phyloP scores from a whole-genome alignment of 2,329 filamentous ascomycete species.

The Trichoderma endophyticum region DNA sequence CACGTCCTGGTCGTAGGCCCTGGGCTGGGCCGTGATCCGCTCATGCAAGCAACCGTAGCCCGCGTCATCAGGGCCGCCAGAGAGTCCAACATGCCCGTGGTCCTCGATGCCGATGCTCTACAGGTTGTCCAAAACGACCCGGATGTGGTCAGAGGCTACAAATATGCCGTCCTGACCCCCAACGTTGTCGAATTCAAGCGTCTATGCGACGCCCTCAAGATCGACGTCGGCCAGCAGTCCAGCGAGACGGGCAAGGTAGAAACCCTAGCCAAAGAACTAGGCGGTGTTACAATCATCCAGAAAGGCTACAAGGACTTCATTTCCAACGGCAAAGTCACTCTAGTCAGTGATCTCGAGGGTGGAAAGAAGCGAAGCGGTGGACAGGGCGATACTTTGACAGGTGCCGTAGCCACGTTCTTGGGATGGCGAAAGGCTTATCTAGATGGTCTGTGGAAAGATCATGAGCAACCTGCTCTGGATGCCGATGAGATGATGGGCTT shows the following conservation, averaged over 20 bases:
- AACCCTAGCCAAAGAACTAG: constrained; percentile 69
- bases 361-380: constrained; percentile 89
- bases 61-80: constrained; percentile 76
- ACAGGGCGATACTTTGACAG: constrained; percentile 93
- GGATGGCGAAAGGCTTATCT: constrained; percentile 87
- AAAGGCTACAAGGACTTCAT: constrained; percentile 84
- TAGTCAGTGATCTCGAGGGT: constrained; percentile 73
- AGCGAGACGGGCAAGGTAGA: constrained; percentile 52
- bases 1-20: constrained; percentile 93
- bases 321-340: constrained; percentile 72
- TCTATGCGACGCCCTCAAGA: constrained; percentile 69
- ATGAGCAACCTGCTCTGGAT: constrained; percentile 42
- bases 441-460: constrained; percentile 70
- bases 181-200: constrained; percentile 92
- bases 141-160: constrained; percentile 74
- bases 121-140: constrained; percentile 73
- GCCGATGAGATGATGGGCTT: constrained; percentile 65
- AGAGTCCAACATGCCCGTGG: constrained; percentile 69
- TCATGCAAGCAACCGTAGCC: constrained; percentile 85
- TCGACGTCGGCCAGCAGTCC: constrained; percentile 46
- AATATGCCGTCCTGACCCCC: constrained; percentile 82
- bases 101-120: constrained; percentile 89
- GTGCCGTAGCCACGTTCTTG: constrained; percentile 81
- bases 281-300: constrained; percentile 86
- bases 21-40: constrained; percentile 80